A percentile compares a stretch with the other conserved stretches of the same genome.
Conservation (phyloP, 208 protist genomes). For the Angomonas ambiguus region DNA sequence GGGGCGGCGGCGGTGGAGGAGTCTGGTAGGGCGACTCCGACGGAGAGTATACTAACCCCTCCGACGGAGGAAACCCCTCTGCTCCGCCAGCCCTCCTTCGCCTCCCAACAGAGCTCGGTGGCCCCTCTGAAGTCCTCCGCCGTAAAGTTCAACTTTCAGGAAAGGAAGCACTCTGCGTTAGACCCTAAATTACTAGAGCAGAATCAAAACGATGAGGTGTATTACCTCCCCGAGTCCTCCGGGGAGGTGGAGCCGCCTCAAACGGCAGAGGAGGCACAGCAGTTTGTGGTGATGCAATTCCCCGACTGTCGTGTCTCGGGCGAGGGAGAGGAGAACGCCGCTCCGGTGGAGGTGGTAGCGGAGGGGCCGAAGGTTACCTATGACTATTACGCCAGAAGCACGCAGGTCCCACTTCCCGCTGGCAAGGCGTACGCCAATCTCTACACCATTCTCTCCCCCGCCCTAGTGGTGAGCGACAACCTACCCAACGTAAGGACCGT, state of each 20-base stretch:
- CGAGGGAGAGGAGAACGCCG: neutral
- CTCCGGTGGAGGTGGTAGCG: neutral
- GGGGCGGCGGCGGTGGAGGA: neutral
- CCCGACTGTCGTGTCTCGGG: neutral
- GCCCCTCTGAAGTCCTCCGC: neutral
- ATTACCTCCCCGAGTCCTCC: conserved; percentile 1
- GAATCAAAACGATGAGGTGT: neutral
- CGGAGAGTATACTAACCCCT: too few species aligned
- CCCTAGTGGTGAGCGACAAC: conserved; percentile 11
- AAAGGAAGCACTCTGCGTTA: neutral
- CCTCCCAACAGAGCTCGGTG: neutral
- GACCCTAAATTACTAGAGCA: neutral
- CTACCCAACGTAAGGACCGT: neutral
- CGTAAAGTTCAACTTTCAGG: neutral
- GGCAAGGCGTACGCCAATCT: conserved; percentile 26
- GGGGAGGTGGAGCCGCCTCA: neutral
- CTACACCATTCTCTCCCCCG: conserved; percentile 33
- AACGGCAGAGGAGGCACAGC: neutral
- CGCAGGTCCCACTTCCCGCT: conserved; percentile 19
- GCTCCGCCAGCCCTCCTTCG: too few species aligned
- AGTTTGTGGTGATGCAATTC: neutral
- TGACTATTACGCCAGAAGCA: conserved; percentile 35
- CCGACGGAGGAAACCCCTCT: too few species aligned
- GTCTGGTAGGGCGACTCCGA: neutral
- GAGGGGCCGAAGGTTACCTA: neutral